Conservation (phyloP, 768 basidiomycete genomes). For the Boletus barrowsii region DNA sequence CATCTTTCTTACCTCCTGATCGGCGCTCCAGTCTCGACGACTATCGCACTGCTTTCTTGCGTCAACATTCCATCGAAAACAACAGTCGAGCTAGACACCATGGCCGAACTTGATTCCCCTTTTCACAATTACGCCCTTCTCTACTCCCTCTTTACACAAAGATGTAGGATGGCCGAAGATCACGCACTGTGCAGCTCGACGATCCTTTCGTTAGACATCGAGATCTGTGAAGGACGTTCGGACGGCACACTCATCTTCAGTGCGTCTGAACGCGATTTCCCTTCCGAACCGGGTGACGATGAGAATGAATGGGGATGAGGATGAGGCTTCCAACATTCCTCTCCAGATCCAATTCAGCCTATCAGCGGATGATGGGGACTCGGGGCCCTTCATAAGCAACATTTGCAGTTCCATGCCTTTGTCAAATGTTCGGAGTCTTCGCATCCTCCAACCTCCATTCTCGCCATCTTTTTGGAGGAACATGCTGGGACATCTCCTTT, state of each 20-base stretch:
- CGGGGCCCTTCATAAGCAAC: neutral
- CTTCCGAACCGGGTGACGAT: too few relatives aligned
- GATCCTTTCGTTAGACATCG: neutral
- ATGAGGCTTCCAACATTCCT: neutral
- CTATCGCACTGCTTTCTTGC: too few relatives aligned
- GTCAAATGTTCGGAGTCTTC: neutral
- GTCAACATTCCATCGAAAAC: too few relatives aligned
- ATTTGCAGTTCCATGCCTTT: neutral
- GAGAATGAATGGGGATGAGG: too few relatives aligned
- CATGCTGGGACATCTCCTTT: neutral
- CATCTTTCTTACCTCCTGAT: too few relatives aligned
- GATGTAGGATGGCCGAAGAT: too few relatives aligned
- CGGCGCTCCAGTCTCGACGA: too few relatives aligned
- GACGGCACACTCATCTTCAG: neutral
- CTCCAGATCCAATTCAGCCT: neutral
- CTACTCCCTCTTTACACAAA: neutral
- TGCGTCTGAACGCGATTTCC: neutral
- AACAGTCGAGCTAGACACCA: too few relatives aligned
- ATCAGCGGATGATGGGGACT: neutral
- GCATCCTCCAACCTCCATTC: neutral
- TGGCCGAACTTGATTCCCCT: too few relatives aligned
- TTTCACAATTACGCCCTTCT: neutral
- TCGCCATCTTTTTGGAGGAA: slow-evolving; percentile 1
- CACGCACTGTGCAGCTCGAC: neutral
- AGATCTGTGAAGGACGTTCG: rapidly evolving